A percentile compares a stretch with the other conserved stretches of the same genome.
These are phyloP conservation scores for Shiraia bambusicola DNA, from an alignment of 2,329 filamentous ascomycete species.

Conservation along the genomic window DNA sequence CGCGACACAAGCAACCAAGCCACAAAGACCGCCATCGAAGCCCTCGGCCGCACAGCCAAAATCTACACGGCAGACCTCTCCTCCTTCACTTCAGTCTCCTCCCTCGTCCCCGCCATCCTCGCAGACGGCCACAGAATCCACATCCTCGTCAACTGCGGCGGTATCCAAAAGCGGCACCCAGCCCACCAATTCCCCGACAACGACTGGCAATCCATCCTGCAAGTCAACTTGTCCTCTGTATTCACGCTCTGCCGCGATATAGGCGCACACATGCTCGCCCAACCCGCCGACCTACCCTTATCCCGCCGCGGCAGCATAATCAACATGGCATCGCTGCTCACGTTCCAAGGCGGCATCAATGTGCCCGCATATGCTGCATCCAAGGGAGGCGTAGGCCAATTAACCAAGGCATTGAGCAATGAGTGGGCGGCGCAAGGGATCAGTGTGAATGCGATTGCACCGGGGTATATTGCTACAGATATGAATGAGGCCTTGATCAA, in stretches of 20 bases:
- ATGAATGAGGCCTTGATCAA: constrained; percentile 86
- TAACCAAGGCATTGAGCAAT: constrained; percentile 83
- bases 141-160: constrained; percentile 83
- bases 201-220: constrained; percentile 79
- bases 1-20: constrained; percentile 56
- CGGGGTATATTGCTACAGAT: constrained; percentile 89
- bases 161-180: constrained; percentile 78
- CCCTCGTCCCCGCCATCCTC: constrained; percentile 63
- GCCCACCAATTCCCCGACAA: constrained; percentile 72
- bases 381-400: constrained; percentile 81
- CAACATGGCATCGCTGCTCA: constrained; percentile 79
- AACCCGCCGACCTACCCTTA: constrained; percentile 50
- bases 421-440: constrained; percentile 82
- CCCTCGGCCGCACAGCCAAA: constrained; percentile 64
- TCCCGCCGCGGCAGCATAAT: constrained; percentile 70
- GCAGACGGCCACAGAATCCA: constrained; percentile 65
- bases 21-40: constrained; percentile 64
- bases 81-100: constrained; percentile 60
- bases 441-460: constrained; percentile 84
- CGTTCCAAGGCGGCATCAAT: constrained; percentile 84
- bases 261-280: constrained; percentile 73
- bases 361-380: constrained; percentile 85
- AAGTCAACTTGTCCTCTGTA: constrained; percentile 82
- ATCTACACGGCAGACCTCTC: constrained; percentile 73
- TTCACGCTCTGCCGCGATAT: constrained; percentile 77